These are phyloP conservation scores for Aspergillus chevalieri DNA, from an alignment of 2,329 filamentous ascomycete species.

Conservation along the genomic window DNA sequence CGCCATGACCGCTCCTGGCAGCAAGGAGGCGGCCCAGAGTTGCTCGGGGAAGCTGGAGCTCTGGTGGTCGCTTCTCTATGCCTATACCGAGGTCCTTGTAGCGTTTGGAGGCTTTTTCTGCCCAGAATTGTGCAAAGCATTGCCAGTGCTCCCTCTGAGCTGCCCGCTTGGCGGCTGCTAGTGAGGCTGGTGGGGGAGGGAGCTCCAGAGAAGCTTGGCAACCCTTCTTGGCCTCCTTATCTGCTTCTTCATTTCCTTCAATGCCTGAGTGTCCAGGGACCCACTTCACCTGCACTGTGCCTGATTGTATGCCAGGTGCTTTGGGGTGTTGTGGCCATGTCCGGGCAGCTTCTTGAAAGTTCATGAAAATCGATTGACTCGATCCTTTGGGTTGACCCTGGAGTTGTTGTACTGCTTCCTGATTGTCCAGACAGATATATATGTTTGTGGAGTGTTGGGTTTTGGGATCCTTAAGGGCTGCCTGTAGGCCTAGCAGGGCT, in stretches of 20 bases:
- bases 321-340: not conserved
- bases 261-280: not conserved
- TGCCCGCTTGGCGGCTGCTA: not conserved
- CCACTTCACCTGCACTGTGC: not conserved
- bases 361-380: not conserved
- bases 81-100: not conserved
- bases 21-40: not conserved
- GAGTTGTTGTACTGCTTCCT: not conserved
- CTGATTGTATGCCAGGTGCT: not conserved
- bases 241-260: not conserved
- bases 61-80: not conserved
- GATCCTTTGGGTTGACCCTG: not conserved
- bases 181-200: not conserved
- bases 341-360: not conserved
- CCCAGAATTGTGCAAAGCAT: not conserved
- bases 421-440: not conserved
- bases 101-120: not conserved
- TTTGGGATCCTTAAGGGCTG: not conserved
- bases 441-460: not conserved
- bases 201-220: not conserved
- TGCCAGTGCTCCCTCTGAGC: not conserved
- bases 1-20: not conserved
- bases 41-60: not conserved
- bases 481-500: not conserved
- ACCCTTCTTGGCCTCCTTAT: not conserved